Evolutionary conservation across 371 early-diverging fungal genomes (phyloP).

Genomic region (Rhizomucor miehei): DNA sequence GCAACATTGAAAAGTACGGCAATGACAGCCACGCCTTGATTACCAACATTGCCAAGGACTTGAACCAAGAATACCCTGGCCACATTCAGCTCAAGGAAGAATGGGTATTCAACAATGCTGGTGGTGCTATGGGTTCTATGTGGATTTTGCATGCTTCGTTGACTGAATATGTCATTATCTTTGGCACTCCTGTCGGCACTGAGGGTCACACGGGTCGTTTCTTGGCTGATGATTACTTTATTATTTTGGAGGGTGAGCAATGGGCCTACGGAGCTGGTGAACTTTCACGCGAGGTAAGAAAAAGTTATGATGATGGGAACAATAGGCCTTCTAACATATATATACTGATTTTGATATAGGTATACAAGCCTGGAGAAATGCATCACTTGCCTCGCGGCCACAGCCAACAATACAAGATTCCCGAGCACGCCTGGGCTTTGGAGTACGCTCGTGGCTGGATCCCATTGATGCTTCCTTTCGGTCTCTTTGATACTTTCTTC

Average conservation of each 20-base stretch:
- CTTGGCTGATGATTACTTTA: constrained; percentile 56
- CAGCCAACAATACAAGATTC: constrained; percentile 54
- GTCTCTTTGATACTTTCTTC: constrained; percentile 45
- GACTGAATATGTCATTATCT: constrained; percentile 54
- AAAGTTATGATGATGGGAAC: neutral
- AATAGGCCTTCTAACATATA: no score
- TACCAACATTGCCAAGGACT: constrained; percentile 30
- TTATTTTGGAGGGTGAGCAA: constrained; percentile 56
- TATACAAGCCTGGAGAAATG: constrained; percentile 48
- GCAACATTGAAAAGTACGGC: constrained; percentile 37
- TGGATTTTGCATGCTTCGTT: constrained; percentile 52
- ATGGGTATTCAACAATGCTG: constrained; percentile 58
- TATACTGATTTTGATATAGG: no score
- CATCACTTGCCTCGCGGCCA: constrained; percentile 48
- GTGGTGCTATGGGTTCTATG: constrained; percentile 61
- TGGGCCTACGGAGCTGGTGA: constrained; percentile 52
- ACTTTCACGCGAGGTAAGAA: constrained; percentile 29
- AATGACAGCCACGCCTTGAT: constrained; percentile 36
- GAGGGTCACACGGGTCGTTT: constrained; percentile 55
- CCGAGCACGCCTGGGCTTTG: constrained; percentile 52
- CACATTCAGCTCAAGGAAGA: constrained; percentile 43
- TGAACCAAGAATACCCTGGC: constrained; percentile 43
- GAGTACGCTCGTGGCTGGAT: constrained; percentile 59
- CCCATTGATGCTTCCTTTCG: constrained; percentile 56
- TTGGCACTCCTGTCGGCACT: constrained; percentile 56